These are phyloP conservation scores for Batkoa obscura DNA, from an alignment of 371 early-diverging fungal species.

Conservation along the genomic window DNA sequence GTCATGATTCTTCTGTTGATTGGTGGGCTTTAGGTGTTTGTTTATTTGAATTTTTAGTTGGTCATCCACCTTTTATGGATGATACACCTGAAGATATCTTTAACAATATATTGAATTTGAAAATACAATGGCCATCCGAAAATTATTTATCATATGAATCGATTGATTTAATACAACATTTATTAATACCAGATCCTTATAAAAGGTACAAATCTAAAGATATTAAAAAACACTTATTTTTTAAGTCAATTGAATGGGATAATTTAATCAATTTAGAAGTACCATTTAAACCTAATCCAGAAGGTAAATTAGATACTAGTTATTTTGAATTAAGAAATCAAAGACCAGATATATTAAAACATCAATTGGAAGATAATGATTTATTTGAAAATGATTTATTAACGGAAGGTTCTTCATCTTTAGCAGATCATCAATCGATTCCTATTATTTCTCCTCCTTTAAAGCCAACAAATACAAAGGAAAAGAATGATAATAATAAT, in stretches of 20 bases:
- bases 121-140: conserved; percentile 48
- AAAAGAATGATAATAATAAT: neutral
- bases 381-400: neutral
- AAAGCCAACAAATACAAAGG: neutral
- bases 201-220: conserved; percentile 47
- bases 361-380: neutral
- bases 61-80: conserved; percentile 79
- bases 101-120: conserved; percentile 60
- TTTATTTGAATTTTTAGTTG: conserved; percentile 75
- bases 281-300: conserved; percentile 67
- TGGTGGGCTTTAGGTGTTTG: conserved; percentile 91
- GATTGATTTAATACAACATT: conserved; percentile 62
- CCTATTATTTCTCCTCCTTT: neutral
- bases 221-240: conserved; percentile 42
- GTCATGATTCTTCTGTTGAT: conserved; percentile 72
- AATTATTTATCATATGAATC: conserved; percentile 59
- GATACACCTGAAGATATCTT: conserved; percentile 62
- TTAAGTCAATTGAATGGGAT: conserved; percentile 42
- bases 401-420: neutral
- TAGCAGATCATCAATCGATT: neutral
- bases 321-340: conserved; percentile 87
- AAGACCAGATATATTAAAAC: conserved; percentile 18
- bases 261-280: conserved; percentile 44
- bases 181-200: conserved; percentile 60
- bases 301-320: conserved; percentile 63